These are phyloP conservation scores for Cytospora chrysosperma DNA, from an alignment of 2,329 filamentous ascomycete genomes.

Conservation along the genomic window DNA sequence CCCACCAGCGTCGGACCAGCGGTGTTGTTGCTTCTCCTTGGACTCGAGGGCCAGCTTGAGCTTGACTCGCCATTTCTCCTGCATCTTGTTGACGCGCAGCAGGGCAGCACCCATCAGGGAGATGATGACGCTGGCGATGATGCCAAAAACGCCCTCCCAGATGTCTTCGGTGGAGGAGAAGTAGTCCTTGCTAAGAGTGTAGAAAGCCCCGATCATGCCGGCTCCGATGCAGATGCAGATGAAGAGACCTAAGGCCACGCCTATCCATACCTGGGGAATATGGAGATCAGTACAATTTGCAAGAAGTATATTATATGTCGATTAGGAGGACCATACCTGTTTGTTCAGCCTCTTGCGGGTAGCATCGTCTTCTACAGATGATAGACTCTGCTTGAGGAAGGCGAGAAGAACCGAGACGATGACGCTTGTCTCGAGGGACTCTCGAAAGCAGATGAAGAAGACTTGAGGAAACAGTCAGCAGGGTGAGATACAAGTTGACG, in stretches of 20 bases:
- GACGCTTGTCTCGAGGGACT: slow-evolving; percentile 75
- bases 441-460: slow-evolving; percentile 84
- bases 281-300: neutral
- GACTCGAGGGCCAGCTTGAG: slow-evolving; percentile 62
- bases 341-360: slow-evolving; percentile 65
- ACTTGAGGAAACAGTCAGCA: slow-evolving; percentile 37
- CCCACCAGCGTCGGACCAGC: slow-evolving; percentile 13
- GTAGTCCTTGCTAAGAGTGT: slow-evolving; percentile 61
- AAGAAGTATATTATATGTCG: neutral
- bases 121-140: slow-evolving; percentile 70
- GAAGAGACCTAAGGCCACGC: slow-evolving; percentile 59
- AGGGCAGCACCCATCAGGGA: slow-evolving; percentile 70
- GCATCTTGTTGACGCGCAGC: slow-evolving; percentile 72
- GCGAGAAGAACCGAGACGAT: slow-evolving; percentile 79
- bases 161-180: slow-evolving; percentile 65
- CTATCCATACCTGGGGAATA: slow-evolving; percentile 55
- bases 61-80: slow-evolving; percentile 76
- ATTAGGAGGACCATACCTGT: slow-evolving; percentile 45
- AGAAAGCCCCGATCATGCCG: slow-evolving; percentile 72
- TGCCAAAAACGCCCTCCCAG: slow-evolving; percentile 70
- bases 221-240: slow-evolving; percentile 65
- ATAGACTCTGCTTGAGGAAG: slow-evolving; percentile 76
- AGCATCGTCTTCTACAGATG: slow-evolving; percentile 57
- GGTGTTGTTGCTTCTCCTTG: slow-evolving; percentile 38
- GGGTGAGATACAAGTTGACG: neutral